phyloP scores from a whole-genome alignment of 768 basidiomycete genomes.

The Clitopilus hobsonii region DNA sequence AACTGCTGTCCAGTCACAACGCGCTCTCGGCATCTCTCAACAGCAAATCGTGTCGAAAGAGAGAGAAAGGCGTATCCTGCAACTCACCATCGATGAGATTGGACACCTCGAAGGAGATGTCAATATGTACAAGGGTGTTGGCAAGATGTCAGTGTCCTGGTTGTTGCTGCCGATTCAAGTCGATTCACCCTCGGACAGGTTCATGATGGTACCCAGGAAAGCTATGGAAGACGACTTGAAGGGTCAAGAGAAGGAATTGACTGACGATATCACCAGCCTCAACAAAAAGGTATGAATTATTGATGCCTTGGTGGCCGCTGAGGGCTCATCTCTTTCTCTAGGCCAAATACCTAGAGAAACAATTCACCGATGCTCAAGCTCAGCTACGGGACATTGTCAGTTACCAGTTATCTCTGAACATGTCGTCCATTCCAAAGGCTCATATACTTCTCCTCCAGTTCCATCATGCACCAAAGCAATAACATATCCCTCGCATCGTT shows the following conservation, averaged over 20 bases:
- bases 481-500: constrained; percentile 4
- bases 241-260: constrained; percentile 73
- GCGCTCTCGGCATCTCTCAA: constrained; percentile 63
- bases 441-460: constrained; percentile 33
- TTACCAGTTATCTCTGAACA: constrained; percentile 20
- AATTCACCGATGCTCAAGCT: constrained; percentile 83
- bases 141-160: constrained; percentile 71
- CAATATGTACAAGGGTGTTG: constrained; percentile 90
- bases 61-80: constrained; percentile 83
- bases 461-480: constrained; percentile 45
- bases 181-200: constrained; percentile 47
- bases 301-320: no score
- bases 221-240: constrained; percentile 77
- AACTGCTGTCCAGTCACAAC: constrained; percentile 82
- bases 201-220: constrained; percentile 79
- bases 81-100: constrained; percentile 86
- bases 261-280: constrained; percentile 77
- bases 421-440: neutral
- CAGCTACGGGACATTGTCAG: constrained; percentile 88
- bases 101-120: constrained; percentile 63
- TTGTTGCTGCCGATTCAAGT: neutral
- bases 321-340: no score
- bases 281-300: constrained; percentile 87
- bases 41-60: constrained; percentile 83
- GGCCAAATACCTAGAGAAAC: constrained; percentile 92